A percentile compares a stretch with the other conserved stretches of the same genome.
Evolutionary conservation across 2,329 filamentous ascomycete genomes (phyloP).

Genomic region (Trichoderma gracile): DNA sequence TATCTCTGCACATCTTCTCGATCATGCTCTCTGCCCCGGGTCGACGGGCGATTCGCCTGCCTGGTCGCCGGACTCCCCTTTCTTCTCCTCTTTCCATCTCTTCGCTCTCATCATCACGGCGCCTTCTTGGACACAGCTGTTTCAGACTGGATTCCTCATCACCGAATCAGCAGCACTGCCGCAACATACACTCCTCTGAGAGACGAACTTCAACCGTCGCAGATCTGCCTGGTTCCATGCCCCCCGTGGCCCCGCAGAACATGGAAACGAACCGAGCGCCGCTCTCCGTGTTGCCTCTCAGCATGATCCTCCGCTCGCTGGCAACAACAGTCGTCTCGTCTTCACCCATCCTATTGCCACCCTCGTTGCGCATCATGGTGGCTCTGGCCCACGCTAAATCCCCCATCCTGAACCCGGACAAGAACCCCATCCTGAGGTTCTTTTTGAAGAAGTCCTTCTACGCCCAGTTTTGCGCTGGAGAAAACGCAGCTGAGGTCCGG

Average conservation of each 20-base stretch:
- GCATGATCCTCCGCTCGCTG: constrained; percentile 67
- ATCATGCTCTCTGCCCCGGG: constrained; percentile 31
- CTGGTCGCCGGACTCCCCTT: constrained; percentile 27
- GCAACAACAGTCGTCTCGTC: constrained; percentile 70
- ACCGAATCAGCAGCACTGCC: constrained; percentile 26
- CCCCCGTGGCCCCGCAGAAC: constrained; percentile 32
- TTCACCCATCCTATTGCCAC: constrained; percentile 66
- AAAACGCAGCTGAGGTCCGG: constrained; percentile 67
- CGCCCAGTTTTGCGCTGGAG: constrained; percentile 86
- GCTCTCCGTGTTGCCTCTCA: constrained; percentile 66
- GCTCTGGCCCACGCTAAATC: constrained; percentile 69
- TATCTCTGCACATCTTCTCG: neutral
- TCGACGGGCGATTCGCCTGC: constrained; percentile 31
- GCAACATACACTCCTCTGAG: constrained; percentile 42
- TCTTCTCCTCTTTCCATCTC: constrained; percentile 13
- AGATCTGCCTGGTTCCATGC: constrained; percentile 38
- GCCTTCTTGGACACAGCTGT: constrained; percentile 11
- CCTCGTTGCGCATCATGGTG: constrained; percentile 68
- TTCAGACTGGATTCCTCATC: neutral
- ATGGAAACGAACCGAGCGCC: constrained; percentile 43
- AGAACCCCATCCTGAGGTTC: constrained; percentile 68
- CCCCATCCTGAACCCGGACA: constrained; percentile 69
- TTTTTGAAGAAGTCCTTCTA: constrained; percentile 83
- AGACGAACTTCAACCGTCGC: constrained; percentile 40
- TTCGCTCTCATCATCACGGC: constrained; percentile 27